These are phyloP conservation scores for Tubosaeta brunneosetosa DNA, from an alignment of 768 basidiomycete species.

Conservation along the genomic window DNA sequence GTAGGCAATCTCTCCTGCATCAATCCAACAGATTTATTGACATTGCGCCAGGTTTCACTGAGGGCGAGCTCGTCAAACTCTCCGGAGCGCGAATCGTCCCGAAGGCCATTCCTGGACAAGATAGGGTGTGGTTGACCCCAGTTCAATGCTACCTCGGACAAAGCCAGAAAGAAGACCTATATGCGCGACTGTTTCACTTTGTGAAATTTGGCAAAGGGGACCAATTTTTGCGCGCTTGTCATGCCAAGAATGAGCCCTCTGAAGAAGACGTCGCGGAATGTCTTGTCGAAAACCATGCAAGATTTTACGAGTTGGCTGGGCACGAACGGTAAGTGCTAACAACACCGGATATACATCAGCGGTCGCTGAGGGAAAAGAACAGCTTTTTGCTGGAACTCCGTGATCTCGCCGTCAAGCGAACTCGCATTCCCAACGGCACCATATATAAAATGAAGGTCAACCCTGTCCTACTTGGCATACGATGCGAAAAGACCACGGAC, in stretches of 20 bases:
- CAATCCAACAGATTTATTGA: background rate
- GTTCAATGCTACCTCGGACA: conserved; percentile 56
- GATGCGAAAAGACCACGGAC: background rate
- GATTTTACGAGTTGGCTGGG: conserved; percentile 65
- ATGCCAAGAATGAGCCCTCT: conserved; percentile 78
- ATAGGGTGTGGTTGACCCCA: conserved; percentile 42
- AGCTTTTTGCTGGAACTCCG: background rate
- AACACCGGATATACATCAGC: background rate
- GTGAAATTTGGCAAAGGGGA: conserved; percentile 79
- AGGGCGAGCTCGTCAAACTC: conserved; percentile 47
- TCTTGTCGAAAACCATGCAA: conserved; percentile 56
- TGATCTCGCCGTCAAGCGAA: background rate
- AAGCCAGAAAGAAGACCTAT: background rate
- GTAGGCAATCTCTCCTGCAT: conserved; percentile 32
- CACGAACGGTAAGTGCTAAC: conserved; percentile 28
- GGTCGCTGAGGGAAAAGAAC: background rate
- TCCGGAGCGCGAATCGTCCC: conserved; percentile 64
- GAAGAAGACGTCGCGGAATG: conserved; percentile 72
- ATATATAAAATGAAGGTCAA: background rate
- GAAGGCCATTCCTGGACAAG: conserved; percentile 25
- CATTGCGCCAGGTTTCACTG: conserved; percentile 45
- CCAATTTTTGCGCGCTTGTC: conserved; percentile 75
- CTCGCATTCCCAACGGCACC: background rate
- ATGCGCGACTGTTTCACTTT: conserved; percentile 67
- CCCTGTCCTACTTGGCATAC: background rate